Conservation (phyloP, 176 grass and related monocot species). For the Lolium multiflorum region DNA sequence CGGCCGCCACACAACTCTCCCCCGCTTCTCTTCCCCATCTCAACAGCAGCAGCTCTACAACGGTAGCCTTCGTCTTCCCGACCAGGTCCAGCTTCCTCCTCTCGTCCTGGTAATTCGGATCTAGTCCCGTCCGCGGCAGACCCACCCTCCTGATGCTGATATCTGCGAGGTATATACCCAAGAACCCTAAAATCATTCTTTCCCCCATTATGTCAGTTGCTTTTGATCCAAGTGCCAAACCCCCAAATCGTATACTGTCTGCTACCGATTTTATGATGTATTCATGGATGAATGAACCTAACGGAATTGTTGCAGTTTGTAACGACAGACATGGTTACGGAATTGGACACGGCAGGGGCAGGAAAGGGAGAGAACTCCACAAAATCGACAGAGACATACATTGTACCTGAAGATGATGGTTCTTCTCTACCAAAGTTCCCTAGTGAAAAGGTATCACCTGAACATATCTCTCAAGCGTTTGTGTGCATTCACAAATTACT, state of each 20-base stretch:
- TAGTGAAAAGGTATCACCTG: slow-evolving; percentile 27
- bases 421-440: not conserved
- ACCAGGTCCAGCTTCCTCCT: not conserved
- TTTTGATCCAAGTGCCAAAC: not conserved
- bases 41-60: not conserved
- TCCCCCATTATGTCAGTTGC: not conserved
- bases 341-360: not conserved
- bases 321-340: slow-evolving; percentile 1
- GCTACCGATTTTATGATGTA: slow-evolving; percentile 1
- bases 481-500: not conserved
- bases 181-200: not conserved
- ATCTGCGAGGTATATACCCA: not conserved
- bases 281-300: not conserved
- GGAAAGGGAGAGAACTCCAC: not conserved
- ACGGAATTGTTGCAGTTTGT: slow-evolving; percentile 1
- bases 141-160: not conserved
- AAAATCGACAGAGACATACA: not conserved
- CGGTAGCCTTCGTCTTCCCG: not conserved
- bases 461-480: slow-evolving; percentile 9
- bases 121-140: not conserved
- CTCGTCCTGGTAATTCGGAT: not conserved
- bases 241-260: not conserved
- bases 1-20: slow-evolving; percentile 3
- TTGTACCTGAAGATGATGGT: not conserved
- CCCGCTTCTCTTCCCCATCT: not conserved